Base-by-base conservation (phyloP, 805 yeast genomes). In the Wickerhamiella bombiphila region DNA sequence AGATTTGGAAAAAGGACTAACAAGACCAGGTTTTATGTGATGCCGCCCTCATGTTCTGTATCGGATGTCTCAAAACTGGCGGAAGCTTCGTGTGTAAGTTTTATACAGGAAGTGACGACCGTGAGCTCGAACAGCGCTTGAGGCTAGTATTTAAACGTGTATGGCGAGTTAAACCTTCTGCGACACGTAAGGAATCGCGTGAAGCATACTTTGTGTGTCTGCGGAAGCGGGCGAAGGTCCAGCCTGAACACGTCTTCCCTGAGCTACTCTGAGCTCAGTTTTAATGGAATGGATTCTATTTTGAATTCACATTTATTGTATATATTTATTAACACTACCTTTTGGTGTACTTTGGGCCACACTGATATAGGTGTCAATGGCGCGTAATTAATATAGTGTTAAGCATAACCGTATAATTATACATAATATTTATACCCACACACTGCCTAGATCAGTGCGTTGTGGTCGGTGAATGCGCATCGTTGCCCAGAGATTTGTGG, bases 11-110 rank as follows among this genome's bases (percentile, higher is more conserved):
- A 15, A 13, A 19, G 11, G 15, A 29, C 15, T 6, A 14, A 9
- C 19, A 14, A 11, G 17, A 9, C 4, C 38, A 61, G 81, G 86
- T 86, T 52, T 61, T 88, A 21, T 88, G 96, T 56, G 91, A 82
- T 49, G 95, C 95, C 0, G 95, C 94, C 0, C 56, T 91, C 36
- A 65, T 81, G 5, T 66, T 86, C 35, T 77, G 93, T 1, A 65
- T 77, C 37, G 78, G 74, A 43, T 58, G 80, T n/a, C 58, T 91
- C 20, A 72, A 65, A 43, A 71, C 74, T 3, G 70, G 71, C 20
- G 98, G 98, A 1, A 51, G 62, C 8, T 70, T 82, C 51, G 77
- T 83, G 11, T 79, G 93, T 64, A 91, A 91, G 57, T 78, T 76
- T 48, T 86, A 71, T 56, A 70, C 86, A 0, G 98, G 98, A 0